Conservation (phyloP, 495 filamentous ascomycete genomes). For the Penicillium salamii region DNA sequence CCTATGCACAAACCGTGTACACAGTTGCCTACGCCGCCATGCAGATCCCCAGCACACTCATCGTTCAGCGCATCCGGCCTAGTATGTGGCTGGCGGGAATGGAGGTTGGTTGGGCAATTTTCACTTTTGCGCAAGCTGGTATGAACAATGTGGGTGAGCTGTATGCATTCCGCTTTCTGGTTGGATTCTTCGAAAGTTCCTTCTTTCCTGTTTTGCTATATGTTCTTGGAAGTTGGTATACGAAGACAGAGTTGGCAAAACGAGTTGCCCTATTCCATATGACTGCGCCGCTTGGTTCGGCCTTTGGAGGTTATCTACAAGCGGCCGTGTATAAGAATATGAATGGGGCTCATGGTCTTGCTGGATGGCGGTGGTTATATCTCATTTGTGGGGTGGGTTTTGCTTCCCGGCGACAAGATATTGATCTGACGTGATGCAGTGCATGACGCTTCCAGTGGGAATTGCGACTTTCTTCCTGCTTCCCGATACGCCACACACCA, state of each 20-base stretch:
- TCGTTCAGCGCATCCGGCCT: slow-evolving; percentile 19
- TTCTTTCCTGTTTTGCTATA: slow-evolving; percentile 16
- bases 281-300: slow-evolving; percentile 13
- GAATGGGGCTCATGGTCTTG: slow-evolving; percentile 13
- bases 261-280: slow-evolving; percentile 17
- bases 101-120: slow-evolving; percentile 41
- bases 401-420: not conserved
- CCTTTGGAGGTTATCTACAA: slow-evolving; percentile 21
- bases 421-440: not conserved
- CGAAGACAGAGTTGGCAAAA: slow-evolving; percentile 19
- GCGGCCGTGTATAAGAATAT: slow-evolving; percentile 21
- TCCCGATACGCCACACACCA: slow-evolving; percentile 17
- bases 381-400: slow-evolving; percentile 18
- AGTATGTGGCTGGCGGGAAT: slow-evolving; percentile 36
- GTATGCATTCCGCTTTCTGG: slow-evolving; percentile 21
- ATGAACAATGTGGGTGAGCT: slow-evolving; percentile 9
- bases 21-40: slow-evolving; percentile 17
- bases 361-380: slow-evolving; percentile 23
- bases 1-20: slow-evolving; percentile 16
- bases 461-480: slow-evolving; percentile 11
- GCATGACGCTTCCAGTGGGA: slow-evolving; percentile 20
- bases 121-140: slow-evolving; percentile 33
- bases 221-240: slow-evolving; percentile 20
- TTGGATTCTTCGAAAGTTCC: slow-evolving; percentile 18
- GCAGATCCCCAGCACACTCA: slow-evolving; percentile 21